These are phyloP conservation scores for Austropuccinia psidii DNA, from an alignment of 1,284 basidiomycete genomes.

Conservation along the genomic window DNA sequence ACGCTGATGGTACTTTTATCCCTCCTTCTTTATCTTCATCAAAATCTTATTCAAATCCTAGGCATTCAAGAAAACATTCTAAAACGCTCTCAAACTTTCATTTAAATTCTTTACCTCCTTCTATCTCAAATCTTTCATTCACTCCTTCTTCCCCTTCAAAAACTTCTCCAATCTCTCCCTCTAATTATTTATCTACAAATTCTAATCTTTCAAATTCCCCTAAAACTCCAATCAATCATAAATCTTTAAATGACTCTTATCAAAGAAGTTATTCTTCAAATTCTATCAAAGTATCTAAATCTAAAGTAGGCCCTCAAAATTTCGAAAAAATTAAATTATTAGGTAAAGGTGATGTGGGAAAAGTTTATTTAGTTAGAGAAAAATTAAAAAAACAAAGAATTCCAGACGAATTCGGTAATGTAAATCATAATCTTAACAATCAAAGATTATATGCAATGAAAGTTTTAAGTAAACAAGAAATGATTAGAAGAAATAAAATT, in stretches of 20 bases:
- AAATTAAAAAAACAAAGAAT: slow-evolving; percentile 87
- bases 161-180: neutral
- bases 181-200: neutral
- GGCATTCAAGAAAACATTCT: neutral
- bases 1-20: slow-evolving; percentile 25
- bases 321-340: slow-evolving; percentile 92
- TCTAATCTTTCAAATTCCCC: neutral
- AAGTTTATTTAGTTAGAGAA: slow-evolving; percentile 89
- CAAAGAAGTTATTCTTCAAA: slow-evolving; percentile 92
- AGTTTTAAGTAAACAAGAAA: slow-evolving; percentile 94
- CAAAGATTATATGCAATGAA: slow-evolving; percentile 41
- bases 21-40: slow-evolving; percentile 3
- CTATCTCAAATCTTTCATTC: neutral
- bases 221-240: neutral
- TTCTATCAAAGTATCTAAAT: slow-evolving; percentile 75
- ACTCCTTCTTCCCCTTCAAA: neutral
- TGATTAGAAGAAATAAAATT: slow-evolving; percentile 97
- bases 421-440: neutral
- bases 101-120: neutral
- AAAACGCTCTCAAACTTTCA: slow-evolving; percentile 6
- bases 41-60: neutral
- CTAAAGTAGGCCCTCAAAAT: slow-evolving; percentile 79
- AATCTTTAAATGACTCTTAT: slow-evolving; percentile 51
- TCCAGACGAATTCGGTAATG: neutral
- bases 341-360: slow-evolving; percentile 90